Base-by-base conservation (phyloP, 331 rosid species). In the Malus hybrid region DNA sequence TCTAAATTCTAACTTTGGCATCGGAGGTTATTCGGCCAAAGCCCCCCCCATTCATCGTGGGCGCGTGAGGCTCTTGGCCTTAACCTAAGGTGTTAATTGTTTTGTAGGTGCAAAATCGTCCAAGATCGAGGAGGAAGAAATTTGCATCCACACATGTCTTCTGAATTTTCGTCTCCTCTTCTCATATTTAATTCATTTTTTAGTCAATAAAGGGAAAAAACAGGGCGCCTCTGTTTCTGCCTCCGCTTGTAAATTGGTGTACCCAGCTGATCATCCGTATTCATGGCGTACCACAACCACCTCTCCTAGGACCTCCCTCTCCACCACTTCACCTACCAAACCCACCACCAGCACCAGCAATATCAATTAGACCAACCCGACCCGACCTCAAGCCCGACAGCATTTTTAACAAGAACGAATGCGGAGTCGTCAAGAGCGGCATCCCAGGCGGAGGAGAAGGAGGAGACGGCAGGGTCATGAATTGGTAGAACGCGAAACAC, bases 401-500 rank as follows among this genome's bases (percentile, higher is more conserved):
- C 0, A 71, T 32, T 31, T n/a, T 76, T 81, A 86, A 79, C 84
- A 86, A 87, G 87, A 65, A 52, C 61, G 93, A 85, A 50, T 82
- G 81, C 9, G 73, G 55, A 33, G 80, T 31, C 75, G 81, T 76
- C 4, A 86, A 82, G 22, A 72, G 88, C 74, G 80, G 76, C 44
- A 39, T 39, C 44, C 44, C 44, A 39, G 44, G 44, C 16, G 88
- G 84, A 18, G 33, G 67, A 5, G 66, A n/a, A 6, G 90, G 71
- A 0, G 81, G 78, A 8, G 84, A 77, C 27, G 87, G 71, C 1
- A 89, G 95, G 1, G 69, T 86, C 39, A 74, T 92, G 76, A 94
- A 75, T 81, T 94, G 96, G 97, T 93, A 92, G 89, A 84, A 89
- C 82, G 97, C 97, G 29, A 79, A 87, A 85, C 70, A 39, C 44